Conservation (phyloP, 257 asterid species). For the Forsythia viridissima region DNA sequence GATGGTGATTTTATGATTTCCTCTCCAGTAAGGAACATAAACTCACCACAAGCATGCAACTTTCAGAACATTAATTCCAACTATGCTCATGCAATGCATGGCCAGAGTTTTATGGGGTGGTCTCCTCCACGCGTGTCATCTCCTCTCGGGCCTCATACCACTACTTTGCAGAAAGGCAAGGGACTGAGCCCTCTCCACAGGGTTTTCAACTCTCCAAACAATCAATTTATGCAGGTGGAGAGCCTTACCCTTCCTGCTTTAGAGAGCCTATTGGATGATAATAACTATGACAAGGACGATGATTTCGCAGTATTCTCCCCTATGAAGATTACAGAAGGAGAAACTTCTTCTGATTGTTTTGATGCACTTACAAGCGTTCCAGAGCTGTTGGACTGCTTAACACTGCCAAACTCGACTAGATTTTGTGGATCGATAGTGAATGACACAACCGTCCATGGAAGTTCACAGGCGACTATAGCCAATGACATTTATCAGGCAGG, state of each 20-base stretch:
- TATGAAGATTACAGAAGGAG: constrained; percentile 34
- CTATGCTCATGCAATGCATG: constrained; percentile 25
- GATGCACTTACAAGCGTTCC: constrained; percentile 44
- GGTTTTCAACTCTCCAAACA: constrained; percentile 65
- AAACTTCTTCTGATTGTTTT: constrained; percentile 37
- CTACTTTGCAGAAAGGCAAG: constrained; percentile 43
- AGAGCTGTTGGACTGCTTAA: constrained; percentile 57
- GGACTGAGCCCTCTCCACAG: constrained; percentile 73
- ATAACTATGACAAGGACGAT: constrained; percentile 27
- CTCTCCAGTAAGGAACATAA: constrained; percentile 60
- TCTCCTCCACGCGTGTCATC: constrained; percentile 62
- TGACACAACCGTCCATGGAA: constrained; percentile 24
- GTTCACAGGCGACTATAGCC: constrained; percentile 31
- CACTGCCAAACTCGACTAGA: constrained; percentile 43
- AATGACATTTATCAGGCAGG: constrained; percentile 25
- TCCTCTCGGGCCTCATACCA: constrained; percentile 40
- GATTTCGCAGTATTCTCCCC: constrained; percentile 34
- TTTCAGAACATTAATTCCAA: constrained; percentile 13
- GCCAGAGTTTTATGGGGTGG: constrained; percentile 30
- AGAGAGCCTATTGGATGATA: constrained; percentile 55
- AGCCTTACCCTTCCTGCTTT: constrained; percentile 67
- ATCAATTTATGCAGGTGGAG: constrained; percentile 64
- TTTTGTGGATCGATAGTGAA: constrained; percentile 31
- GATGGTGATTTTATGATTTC: constrained; percentile 76
- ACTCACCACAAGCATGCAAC: constrained; percentile 38